Evolutionary conservation across 805 yeast genomes (phyloP).

Genomic region (Lipomyces lipofer): DNA sequence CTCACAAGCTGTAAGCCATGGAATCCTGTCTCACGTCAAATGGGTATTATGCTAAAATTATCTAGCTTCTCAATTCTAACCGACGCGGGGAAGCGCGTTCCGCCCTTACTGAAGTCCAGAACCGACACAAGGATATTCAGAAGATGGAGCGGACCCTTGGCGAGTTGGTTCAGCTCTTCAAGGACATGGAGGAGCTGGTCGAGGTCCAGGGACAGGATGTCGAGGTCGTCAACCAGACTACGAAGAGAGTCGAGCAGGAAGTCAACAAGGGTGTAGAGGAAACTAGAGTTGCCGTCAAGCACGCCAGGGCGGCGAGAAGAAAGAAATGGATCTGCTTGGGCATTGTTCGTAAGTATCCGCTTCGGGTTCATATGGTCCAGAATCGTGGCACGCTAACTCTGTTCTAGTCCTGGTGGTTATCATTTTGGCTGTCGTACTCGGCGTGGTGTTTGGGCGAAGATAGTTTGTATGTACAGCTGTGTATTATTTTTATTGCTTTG

Average conservation of each 20-base stretch:
- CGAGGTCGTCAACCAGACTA: conserved; percentile 77
- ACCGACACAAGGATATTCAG: conserved; percentile 91
- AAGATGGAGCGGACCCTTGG: conserved; percentile 94
- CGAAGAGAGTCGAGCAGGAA: conserved; percentile 80
- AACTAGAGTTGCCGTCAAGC: conserved; percentile 82
- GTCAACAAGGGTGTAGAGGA: conserved; percentile 94
- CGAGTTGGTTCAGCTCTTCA: conserved; percentile 90
- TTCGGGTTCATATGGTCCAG: too few relatives aligned
- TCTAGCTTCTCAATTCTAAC: conserved; percentile 65
- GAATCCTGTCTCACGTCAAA: neutral
- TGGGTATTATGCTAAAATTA: neutral
- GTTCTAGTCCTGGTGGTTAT: conserved; percentile 41
- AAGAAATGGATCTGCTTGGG: conserved; percentile 85
- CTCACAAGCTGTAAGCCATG: conserved; percentile 64
- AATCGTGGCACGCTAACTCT: neutral
- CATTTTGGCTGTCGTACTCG: conserved; percentile 63
- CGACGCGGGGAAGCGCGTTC: conserved; percentile 94
- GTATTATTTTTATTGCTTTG: conserved; percentile 8
- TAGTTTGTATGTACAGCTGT: neutral
- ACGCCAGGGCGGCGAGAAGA: conserved; percentile 86
- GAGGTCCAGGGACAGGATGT: conserved; percentile 92
- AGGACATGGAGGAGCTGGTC: conserved; percentile 94
- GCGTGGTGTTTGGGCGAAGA: conserved; percentile 58
- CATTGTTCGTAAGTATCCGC: conserved; percentile 45
- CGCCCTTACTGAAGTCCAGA: conserved; percentile 92